Conservation (phyloP, 2,329 filamentous ascomycete genomes). For the Orbilia ellipsospora region DNA sequence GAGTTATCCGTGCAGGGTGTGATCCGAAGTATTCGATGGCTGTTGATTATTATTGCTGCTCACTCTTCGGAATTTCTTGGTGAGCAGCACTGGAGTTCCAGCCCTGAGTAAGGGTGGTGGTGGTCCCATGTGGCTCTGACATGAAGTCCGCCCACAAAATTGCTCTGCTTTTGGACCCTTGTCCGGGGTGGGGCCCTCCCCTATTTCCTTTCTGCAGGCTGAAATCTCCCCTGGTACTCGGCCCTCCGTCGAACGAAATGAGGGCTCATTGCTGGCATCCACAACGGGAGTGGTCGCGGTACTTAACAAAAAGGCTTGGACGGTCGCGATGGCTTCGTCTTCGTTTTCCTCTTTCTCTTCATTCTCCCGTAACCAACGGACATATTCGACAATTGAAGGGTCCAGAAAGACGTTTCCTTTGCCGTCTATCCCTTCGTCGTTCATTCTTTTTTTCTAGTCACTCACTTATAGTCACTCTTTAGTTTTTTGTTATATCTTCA, state of each 20-base stretch:
- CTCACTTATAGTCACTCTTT: slow-evolving; percentile 48
- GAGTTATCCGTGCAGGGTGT: slow-evolving; percentile 32
- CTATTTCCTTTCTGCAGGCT: slow-evolving; percentile 47
- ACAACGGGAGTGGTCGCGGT: slow-evolving; percentile 19
- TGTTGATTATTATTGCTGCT: neutral
- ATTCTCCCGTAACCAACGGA: slow-evolving; percentile 45
- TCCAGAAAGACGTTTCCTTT: slow-evolving; percentile 23
- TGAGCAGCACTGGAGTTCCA: neutral
- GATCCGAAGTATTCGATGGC: neutral
- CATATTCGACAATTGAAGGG: slow-evolving; percentile 51
- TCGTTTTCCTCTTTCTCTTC: slow-evolving; percentile 26
- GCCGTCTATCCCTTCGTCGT: slow-evolving; percentile 31
- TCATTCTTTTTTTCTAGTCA: slow-evolving; percentile 36
- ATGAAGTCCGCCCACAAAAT: neutral
- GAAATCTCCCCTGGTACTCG: slow-evolving; percentile 40
- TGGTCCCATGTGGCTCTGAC: slow-evolving; percentile 46
- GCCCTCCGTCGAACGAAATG: slow-evolving; percentile 38
- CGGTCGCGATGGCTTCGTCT: slow-evolving; percentile 43
- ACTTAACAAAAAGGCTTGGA: slow-evolving; percentile 55
- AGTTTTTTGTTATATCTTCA: neutral
- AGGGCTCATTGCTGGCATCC: slow-evolving; percentile 19
- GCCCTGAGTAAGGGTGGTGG: slow-evolving; percentile 1
- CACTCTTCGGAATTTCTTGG: neutral
- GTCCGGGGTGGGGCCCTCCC: slow-evolving; percentile 29
- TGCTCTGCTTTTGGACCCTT: slow-evolving; percentile 29